A percentile compares a stretch with the other conserved stretches of the same genome.
Evolutionary conservation across 495 filamentous ascomycete genomes (phyloP).

Genomic region (Usnea hakonensis): DNA sequence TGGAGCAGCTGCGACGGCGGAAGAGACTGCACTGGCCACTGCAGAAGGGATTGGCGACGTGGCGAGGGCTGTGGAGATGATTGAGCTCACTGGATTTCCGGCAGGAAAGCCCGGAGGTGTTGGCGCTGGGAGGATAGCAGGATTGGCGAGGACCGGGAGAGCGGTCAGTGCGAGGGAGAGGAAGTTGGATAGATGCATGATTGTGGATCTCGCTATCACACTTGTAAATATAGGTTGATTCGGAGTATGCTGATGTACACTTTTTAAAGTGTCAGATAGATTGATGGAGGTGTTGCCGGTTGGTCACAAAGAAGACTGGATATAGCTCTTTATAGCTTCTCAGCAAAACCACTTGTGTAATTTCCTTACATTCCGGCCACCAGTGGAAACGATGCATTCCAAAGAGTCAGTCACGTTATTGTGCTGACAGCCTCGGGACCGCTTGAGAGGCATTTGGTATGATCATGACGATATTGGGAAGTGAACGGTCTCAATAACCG

Average conservation of each 20-base stretch:
- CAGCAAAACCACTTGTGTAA: neutral
- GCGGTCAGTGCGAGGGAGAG: neutral
- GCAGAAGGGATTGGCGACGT: neutral
- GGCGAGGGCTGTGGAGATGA: neutral
- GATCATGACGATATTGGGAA: neutral
- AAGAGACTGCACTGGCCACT: neutral
- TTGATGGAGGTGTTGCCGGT: neutral
- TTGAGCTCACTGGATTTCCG: neutral
- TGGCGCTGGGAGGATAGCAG: neutral
- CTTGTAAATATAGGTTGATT: neutral
- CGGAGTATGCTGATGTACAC: neutral
- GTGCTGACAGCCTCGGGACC: neutral
- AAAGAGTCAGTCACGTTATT: neutral
- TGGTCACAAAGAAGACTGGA: neutral
- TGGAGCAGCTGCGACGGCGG: neutral
- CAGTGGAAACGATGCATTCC: neutral
- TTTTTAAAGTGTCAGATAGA: neutral
- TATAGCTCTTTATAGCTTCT: neutral
- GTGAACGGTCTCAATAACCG: neutral
- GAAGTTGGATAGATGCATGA: conserved; percentile 5
- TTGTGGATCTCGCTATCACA: neutral
- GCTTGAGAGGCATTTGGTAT: neutral
- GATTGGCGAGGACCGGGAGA: conserved; percentile 7
- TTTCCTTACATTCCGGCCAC: conserved; percentile 5
- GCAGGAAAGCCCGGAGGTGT: neutral